Evolutionary conservation across 257 asterid genomes (phyloP), one percentile per base, ranked within the genome.

Genomic region (Solanum rostratum): DNA sequence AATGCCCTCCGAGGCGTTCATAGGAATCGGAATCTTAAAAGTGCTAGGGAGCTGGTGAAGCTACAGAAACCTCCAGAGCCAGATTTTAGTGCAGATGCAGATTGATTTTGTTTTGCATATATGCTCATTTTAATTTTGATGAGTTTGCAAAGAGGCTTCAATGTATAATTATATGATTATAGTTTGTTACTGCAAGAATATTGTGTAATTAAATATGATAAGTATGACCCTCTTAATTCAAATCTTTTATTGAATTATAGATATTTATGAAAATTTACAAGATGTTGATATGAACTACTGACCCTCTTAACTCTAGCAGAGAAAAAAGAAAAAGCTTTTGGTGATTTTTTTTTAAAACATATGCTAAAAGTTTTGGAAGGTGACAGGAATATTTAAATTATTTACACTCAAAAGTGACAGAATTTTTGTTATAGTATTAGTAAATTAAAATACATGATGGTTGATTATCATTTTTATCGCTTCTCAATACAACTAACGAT

Each of bases 41-140:
- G 92, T 62, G 97, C 97, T 0, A 82, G 95, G 88, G 98, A 93
- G 81, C 84, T 95, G 92, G 95, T 95, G 84, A 94, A 94, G 73
- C 87, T 92, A 30, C 99, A 92, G 83, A 95, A 95, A 78, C 98
- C 99, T 13, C 97, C 98, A 6, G 99, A 95, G 87, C 99, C 99
- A 15, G 99, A 95, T 88, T 95, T 95, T 83, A 92, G 93, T 14
- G 97, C 95, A 5, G 99, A 95, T 87, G 95, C 93, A n/a, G 98
- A 95, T 86, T 93, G 84, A 89, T 81, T 46, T 73, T 65, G 29
- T 49, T n/a, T 49, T 54, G 66, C 29, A 59, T 59, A n/a, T 59
- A 59, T 60, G n/a, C 39, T 22, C 18, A 54, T 73, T 81, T 80
- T 59, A 52, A 20, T 22, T 82, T 43, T 82, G 83, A 68, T 86